Evolutionary conservation across 31 red algal genomes (phyloP).

Genomic region (Asparagopsis taxiformis): DNA sequence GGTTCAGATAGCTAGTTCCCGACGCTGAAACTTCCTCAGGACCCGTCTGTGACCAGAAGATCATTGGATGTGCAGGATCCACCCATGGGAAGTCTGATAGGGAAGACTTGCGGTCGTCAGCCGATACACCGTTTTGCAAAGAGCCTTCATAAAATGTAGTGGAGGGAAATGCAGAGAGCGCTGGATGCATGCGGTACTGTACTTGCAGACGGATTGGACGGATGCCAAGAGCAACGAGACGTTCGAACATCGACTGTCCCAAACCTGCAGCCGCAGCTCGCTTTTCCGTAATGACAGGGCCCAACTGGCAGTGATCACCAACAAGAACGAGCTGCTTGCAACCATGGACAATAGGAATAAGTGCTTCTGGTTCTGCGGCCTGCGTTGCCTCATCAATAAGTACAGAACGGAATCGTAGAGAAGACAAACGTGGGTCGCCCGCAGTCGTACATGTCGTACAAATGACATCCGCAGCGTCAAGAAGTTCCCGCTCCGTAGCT

Average conservation of each 20-base stretch:
- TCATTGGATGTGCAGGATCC: conserved; percentile 66
- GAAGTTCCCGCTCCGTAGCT: conserved; percentile 68
- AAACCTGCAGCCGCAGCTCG: conserved; percentile 82
- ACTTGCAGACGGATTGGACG: conserved; percentile 79
- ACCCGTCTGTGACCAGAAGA: conserved; percentile 87
- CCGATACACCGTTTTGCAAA: conserved; percentile 89
- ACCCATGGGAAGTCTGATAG: conserved; percentile 80
- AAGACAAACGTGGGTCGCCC: conserved; percentile 70
- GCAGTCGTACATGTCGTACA: conserved; percentile 82
- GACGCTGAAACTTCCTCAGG: conserved; percentile 92
- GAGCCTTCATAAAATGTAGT: conserved; percentile 92
- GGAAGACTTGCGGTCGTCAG: conserved; percentile 68
- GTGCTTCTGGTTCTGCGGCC: conserved; percentile 81
- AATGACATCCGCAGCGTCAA: conserved; percentile 86
- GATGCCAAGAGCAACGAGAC: conserved; percentile 74
- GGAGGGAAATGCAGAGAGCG: conserved; percentile 79
- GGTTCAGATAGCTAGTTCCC: conserved; percentile 90
- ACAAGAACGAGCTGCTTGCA: conserved; percentile 95
- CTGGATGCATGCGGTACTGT: conserved; percentile 97
- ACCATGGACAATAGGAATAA: conserved; percentile 87
- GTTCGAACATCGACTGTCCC: conserved; percentile 89
- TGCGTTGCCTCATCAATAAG: conserved; percentile 94
- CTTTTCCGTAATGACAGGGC: conserved; percentile 88
- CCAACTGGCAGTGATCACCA: conserved; percentile 93
- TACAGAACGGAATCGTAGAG: conserved; percentile 79